Evolutionary conservation across 2,329 filamentous ascomycete genomes (phyloP).

Genomic region (Fusarium pseudograminearum): DNA sequence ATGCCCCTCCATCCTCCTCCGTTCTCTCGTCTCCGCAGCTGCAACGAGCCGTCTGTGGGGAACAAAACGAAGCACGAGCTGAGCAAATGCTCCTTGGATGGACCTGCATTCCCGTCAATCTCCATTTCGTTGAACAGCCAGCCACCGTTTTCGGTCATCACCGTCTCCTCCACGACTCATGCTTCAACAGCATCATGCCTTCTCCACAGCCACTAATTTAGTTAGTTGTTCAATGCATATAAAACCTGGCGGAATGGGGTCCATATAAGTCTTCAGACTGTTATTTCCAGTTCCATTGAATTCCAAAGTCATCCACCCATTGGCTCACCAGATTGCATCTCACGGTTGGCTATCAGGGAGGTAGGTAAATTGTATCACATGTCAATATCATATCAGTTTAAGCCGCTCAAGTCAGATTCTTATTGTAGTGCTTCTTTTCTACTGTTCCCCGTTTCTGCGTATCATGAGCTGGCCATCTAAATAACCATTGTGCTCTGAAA

Average conservation of each 20-base stretch:
- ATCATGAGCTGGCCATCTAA: conserved; percentile 3
- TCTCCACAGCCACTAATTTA: conserved; percentile 21
- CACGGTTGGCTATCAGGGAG: neutral
- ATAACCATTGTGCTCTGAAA: conserved; percentile 3
- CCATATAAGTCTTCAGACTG: neutral
- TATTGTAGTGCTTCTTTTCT: neutral
- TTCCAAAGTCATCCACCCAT: conserved; percentile 1
- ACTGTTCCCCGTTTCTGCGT: neutral
- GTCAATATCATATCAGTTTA: neutral
- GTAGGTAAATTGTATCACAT: neutral
- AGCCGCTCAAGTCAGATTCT: conserved; percentile 7
- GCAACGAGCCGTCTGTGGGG: conserved; percentile 26
- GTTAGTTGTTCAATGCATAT: neutral
- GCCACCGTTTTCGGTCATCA: conserved; percentile 6
- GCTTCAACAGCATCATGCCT: conserved; percentile 25
- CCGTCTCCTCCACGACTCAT: conserved; percentile 4
- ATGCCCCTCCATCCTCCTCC: conserved; percentile 1
- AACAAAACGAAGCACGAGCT: conserved; percentile 9
- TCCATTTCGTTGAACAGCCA: conserved; percentile 5
- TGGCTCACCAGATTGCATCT: neutral
- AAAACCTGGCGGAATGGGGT: conserved; percentile 1
- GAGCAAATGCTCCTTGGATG: conserved; percentile 31
- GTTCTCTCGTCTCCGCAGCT: conserved; percentile 11
- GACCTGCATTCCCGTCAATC: conserved; percentile 24
- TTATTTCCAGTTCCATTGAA: neutral